Evolutionary conservation across 2,329 filamentous ascomycete species (phyloP), one percentile per base, ranked within the genome.

Genomic region (Aspergillus brasiliensis): DNA sequence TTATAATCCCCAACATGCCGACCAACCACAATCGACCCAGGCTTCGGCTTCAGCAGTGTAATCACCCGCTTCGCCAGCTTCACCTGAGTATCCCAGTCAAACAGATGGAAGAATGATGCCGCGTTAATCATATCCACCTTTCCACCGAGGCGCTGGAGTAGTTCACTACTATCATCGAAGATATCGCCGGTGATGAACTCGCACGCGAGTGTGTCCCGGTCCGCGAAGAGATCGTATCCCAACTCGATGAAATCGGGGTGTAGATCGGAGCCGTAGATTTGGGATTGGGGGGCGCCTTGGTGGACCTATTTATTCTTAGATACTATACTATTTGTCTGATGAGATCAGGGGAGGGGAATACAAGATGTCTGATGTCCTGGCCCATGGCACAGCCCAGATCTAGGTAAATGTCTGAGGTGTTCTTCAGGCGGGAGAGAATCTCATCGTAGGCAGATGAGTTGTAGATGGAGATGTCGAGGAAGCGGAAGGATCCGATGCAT

Each of bases 61-160:
- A 61, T 34, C 27, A 63, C 56, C 3, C 52, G 51, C 25, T 58
- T 58, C 2, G 51, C 55, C 11, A 10, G 38, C 11, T 2, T 34
- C 5, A 61, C 38, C 38, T 63, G 51, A 0, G 34, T 25, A 11
- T 48, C 47, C 61, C 58, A 61, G 17, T 61, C 31, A 19, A 56
- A 63, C 3, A 61, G 38, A 34, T 63, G 61, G 34, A 63, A 51
- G 23, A 61, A 63, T 19, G 47, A 61, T 3, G 55, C 55, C 5
- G 58, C 49, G n/a, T 63, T 61, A 31, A 63, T 42, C 3, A 63
- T 42, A 7, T 42, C 46, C 5, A 58, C 7, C 1, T 46, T 31
- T 2, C 34, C 47, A 0, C 4, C 8, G 0, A 59, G 15, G 0
- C 38, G 17, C 2, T 10, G 4, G n/a, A 57, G 1, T 0, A 58